Base-by-base conservation (phyloP, 176 grass and related monocot species). In the Eleusine indica region DNA sequence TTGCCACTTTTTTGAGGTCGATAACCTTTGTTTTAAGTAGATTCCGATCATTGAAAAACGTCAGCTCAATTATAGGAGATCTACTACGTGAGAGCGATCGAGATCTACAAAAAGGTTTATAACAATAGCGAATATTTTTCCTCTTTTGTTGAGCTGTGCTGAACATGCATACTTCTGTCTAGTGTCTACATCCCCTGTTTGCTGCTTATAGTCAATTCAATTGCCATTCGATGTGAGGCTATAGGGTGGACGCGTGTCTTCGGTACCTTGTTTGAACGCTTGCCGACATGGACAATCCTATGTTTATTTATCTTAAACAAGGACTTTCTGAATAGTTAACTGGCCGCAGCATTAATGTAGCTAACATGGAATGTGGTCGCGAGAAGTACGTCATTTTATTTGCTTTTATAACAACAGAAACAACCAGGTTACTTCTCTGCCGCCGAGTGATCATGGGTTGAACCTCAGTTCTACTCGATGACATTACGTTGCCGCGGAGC, bases 131-230 rank as follows among this genome's bases (percentile, higher is more conserved):
- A 64, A 30, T 64, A 47, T 7, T 80, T 71, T 61, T 48, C 49
- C 21, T 29, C 13, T 18, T 70, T 21, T 19, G 53, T 70, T 71
- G 64, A 89, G 71, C 66, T 85, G 74, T 81, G 52, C 62, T 28
- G 52, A 84, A 89, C 82, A 35, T 80, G 87, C 82, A 68, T n/a
- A 4, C 51, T 68, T 65, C 49, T 78, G 54, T 43, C 72, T 30
- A 14, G 22, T 28, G 22, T 49, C 15, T n/a, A 6, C 38, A n/a
- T 48, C 63, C 40, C 7, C 81, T 5, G n/a, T 51, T 70, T 49
- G 29, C 41, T 32, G 15, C 32, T 35, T 21, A 22, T 25, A 62
- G 56, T 88, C 86, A 78, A 88, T 61, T 42, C 52, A 70, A 51
- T 70, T 62, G 51, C 76, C 70, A 21, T 58, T 67, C 48, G n/a